Base-by-base conservation (phyloP, 2,329 filamentous ascomycete genomes). In the Metarhizium robertsii region DNA sequence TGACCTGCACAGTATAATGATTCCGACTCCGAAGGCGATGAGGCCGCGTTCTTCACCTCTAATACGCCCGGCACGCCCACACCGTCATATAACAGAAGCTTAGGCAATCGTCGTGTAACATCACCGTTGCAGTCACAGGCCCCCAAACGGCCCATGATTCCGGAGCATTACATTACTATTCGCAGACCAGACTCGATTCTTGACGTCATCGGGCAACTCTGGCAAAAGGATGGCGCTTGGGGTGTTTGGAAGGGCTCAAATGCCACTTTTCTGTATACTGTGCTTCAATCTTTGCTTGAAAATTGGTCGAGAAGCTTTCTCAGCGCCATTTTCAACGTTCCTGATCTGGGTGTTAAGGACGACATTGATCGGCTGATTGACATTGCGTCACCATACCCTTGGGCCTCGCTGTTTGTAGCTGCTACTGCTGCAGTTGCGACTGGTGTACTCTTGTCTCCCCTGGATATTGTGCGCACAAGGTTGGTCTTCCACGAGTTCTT, bases 181-280 rank as follows among this genome's bases (percentile, higher is more conserved):
- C 86, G 85, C 60, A 85, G 85, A 57, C 78, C 88, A 11, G 88
- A 92, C 66, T 92, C 92, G 1, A 78, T 97, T 56, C 81, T 92
- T 63, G 90, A 96, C 61, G 90, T 94, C 2, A 82, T 99, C 58
- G 85, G 86, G 6, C 88, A 95, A 67, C 74, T 97, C 20, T 97
- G 94, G 89, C 80, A 86, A 50, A 92, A 88, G 62, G 92, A 95
- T 67, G 90, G 91, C 40, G 86, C 86, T 0, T 92, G 91, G 79
- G 94, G 94, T 4, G 85, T 96, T 5, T 99, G 92, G 92, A 96
- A 96, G 69, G 85, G 87, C 8, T 90, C 91, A 42, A 97, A 97
- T 67, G 84, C 88, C 14, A 95, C 91, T 1, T 99, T 97, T 66
- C 78, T 97, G 52, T 96, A 97, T 72, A 88, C 86, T 0, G 83